A percentile compares a stretch with the other conserved stretches of the same genome.
These are phyloP conservation scores for Lipomyces anomalus DNA, from an alignment of 805 yeast genomes.

Conservation along the genomic window DNA sequence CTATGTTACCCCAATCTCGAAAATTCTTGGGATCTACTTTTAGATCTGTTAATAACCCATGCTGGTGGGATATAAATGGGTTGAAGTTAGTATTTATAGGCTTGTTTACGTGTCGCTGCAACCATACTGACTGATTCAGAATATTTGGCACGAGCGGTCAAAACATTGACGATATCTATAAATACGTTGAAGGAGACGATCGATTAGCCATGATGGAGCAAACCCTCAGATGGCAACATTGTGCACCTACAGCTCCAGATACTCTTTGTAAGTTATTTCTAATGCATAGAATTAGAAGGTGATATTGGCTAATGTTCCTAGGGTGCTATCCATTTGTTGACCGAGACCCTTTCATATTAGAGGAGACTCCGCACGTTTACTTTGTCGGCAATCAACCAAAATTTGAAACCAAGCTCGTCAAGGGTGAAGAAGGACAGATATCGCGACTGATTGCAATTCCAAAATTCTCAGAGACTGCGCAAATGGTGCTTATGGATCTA, in stretches of 20 bases:
- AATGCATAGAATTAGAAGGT: no score
- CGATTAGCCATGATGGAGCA: conserved; percentile 56
- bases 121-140: conserved; percentile 27
- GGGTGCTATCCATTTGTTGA: conserved; percentile 72
- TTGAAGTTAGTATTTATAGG: conserved; percentile 25
- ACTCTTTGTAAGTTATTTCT: conserved; percentile 51
- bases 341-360: conserved; percentile 71
- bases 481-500: conserved; percentile 57
- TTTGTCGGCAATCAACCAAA: conserved; percentile 77
- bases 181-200: conserved; percentile 48
- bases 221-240: conserved; percentile 75
- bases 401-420: conserved; percentile 45
- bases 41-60: conserved; percentile 62
- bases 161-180: conserved; percentile 68
- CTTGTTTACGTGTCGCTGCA: no score
- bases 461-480: conserved; percentile 57
- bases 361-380: conserved; percentile 78
- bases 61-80: conserved; percentile 57
- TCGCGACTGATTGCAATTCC: conserved; percentile 67
- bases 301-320: no score
- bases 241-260: conserved; percentile 94
- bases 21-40: conserved; percentile 40
- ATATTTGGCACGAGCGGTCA: conserved; percentile 80
- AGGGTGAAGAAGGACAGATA: conserved; percentile 34
- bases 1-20: conserved; percentile 52